Evolutionary conservation across 345 rosid genomes (phyloP), one percentile per base, ranked within the genome.

Genomic region (Euclidium syriacum): DNA sequence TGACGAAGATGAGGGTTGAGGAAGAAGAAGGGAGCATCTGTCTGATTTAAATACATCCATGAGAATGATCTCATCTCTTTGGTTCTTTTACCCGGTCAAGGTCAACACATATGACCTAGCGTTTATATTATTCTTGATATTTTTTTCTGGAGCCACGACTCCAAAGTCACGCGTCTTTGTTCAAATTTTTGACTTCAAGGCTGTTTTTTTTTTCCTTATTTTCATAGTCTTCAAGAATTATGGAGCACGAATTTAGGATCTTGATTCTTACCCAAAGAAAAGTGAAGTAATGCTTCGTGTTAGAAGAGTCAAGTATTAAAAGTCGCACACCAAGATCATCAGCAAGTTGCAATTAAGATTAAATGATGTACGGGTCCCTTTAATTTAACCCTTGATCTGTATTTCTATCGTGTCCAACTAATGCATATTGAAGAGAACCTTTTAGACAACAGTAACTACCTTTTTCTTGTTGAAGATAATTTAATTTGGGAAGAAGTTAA

Each of bases 151-250:
- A 19, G 44, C 56, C 56, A 51, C 23, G 60, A 64, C 49, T 51
- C 47, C 49, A 58, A 11, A 23, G 55, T 71, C 66, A 71, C 55
- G 75, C 60, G 75, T 71, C 71, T 58, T 41, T 58, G 62, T 57
- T 71, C 75, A 71, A 63, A 63, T 39, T n/a, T 5, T 19, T 49
- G 70, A 70, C 68, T 38, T 42, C 10, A 1, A 39, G 7, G 26
- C 52, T 9, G 5, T 3, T 16, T 48, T 6, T 26, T 24, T 20
- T 14, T 6, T 7, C n/a, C 18, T 54, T 17, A 35, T 35, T 36
- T 56, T 36, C 57, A 19, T 40, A 30, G 15, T 22, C 27, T 10
- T 29, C 38, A 3, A 52, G 41, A 5, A 48, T 33, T 29, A 34
- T 18, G 3, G 16, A 10, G 17, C 22, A 10, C 7, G 44, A 3